Evolutionary conservation across 116 monocot genomes (phyloP), one percentile per base, ranked within the genome.

Genomic region (Cymodocea nodosa): DNA sequence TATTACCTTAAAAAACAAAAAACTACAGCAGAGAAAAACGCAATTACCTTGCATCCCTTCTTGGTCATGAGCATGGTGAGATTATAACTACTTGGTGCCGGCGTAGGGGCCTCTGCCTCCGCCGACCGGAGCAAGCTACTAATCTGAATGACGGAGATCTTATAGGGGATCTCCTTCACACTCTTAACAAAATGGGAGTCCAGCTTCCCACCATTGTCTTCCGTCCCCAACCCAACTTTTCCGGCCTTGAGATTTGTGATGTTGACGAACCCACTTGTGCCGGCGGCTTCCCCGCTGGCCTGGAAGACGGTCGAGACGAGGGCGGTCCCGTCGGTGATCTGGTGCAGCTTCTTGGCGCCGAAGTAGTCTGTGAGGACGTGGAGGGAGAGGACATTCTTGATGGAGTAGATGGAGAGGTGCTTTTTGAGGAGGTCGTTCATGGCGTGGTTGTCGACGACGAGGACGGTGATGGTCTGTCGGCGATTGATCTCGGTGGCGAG

Each of bases 301-400:
- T 93, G 94, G 74, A 85, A 90, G 59, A 95, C 36, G 56, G 94
- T 77, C 67, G 90, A 79, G 51, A 76, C 69, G 20, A 73, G 68
- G 37, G 94, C 73, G 68, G 84, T 65, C 66, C 84, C 77, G 51
- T 73, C 53, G 52, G 87, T 87, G 69, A 95, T 72, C 87, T 90
- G 87, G 79, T 95, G 90, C 57, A 95, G 85, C 85, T 87, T 87
- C 77, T 83, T 85, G 65, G 85, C 74, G 62, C 83, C 83, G 76
- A 74, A 90, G 78, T 90, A 95, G 79, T 95, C 95, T 74, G 81
- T 80, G 65, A 95, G 81, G 71, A 95, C 74, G 81, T 95, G 95
- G 36, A 95, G 81, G 40, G 70, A 77, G 73, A 95, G 81, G 70
- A 95, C 72, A 76, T 95, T 85, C 52, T 79, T 78, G 59, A 95